Base-by-base conservation (phyloP, 2,329 filamentous ascomycete genomes). In the Seiridium unicorne region DNA sequence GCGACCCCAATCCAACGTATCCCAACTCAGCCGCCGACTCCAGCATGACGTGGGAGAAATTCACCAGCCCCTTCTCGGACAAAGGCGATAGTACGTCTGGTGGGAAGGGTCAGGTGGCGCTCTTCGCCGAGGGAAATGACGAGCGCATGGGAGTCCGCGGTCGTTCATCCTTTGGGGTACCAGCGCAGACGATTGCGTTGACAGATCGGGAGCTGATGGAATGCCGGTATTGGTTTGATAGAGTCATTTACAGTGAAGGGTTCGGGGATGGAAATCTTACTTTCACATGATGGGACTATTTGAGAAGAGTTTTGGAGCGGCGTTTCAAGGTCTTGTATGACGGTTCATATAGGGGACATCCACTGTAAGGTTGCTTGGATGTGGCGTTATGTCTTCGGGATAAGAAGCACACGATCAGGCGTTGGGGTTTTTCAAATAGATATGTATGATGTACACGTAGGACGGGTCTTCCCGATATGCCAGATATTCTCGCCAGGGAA, bases 201-300 rank as follows among this genome's bases (percentile, higher is more conserved):
- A 82, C 76, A 31, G 70, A 68, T 3, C 74, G 75, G 61, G 81
- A 84, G 61, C 72, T 72, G 57, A 70, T 77, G 55, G 79, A 84
- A 66, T 86, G 83, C 65, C 70, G 74, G 10, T 89, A 86, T 69
- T 90, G 87, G 87, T 88, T 84, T 83, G 76, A 77, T 10, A 79
- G 80, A 61, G 79, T 81, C 26, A 71, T 76, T 60, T 65, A 80
- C 54, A 83, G 79, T 64, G 72, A 84, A 66, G 79, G 78, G 6
- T 73, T 73, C 60, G 78, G 74, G 1, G 72, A 68, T 38, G 70
- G 69, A 34, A 67, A 55, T 46, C 47, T 59, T 35, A 35, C 31
- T 47, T 5, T 57, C 5, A 31, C 51, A 26, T 55, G 9, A 9
- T 31, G 9, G 34, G n/a, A 8, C 36, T n/a, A n/a, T 34, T 13